These are phyloP conservation scores for Alternaria sp. DNA, from an alignment of 2,329 filamentous ascomycete species.

Conservation along the genomic window DNA sequence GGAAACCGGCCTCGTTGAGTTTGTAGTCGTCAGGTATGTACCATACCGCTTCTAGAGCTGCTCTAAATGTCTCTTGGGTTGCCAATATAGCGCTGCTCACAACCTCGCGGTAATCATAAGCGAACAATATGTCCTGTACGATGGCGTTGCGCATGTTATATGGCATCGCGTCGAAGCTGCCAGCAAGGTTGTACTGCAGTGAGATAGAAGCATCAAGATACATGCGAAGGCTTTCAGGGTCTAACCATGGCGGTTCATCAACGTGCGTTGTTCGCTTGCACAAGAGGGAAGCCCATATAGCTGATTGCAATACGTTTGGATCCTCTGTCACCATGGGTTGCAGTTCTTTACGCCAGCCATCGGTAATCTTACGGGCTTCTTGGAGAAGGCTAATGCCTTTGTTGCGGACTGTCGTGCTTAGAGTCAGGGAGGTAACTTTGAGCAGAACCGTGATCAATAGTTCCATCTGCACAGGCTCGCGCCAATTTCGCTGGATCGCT, in stretches of 20 bases:
- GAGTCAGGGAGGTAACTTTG: constrained; percentile 47
- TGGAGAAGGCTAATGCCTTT: constrained; percentile 48
- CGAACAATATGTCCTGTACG: constrained; percentile 58
- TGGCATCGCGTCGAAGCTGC: constrained; percentile 49
- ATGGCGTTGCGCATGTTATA: constrained; percentile 51
- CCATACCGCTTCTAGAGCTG: constrained; percentile 56
- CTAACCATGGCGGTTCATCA: background rate
- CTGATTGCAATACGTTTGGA: constrained; percentile 55
- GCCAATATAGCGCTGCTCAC: constrained; percentile 49
- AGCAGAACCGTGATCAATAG: constrained; percentile 62
- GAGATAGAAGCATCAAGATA: constrained; percentile 55
- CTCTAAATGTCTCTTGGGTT: constrained; percentile 37
- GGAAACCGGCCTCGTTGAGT: constrained; percentile 13
- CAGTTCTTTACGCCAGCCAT: constrained; percentile 62
- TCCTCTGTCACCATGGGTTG: constrained; percentile 50
- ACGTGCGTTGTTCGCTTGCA: constrained; percentile 61
- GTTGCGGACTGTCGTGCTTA: constrained; percentile 17
- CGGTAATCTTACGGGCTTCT: constrained; percentile 54
- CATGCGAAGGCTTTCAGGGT: constrained; percentile 17
- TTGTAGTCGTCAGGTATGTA: constrained; percentile 40
- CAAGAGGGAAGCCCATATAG: constrained; percentile 64
- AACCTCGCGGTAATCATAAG: constrained; percentile 46
- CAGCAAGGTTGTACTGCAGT: constrained; percentile 59
- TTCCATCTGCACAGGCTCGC: constrained; percentile 67
- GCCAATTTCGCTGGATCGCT: constrained; percentile 63